These are phyloP conservation scores for Neonectria coccinea DNA, from an alignment of 2,329 filamentous ascomycete genomes.

Conservation along the genomic window DNA sequence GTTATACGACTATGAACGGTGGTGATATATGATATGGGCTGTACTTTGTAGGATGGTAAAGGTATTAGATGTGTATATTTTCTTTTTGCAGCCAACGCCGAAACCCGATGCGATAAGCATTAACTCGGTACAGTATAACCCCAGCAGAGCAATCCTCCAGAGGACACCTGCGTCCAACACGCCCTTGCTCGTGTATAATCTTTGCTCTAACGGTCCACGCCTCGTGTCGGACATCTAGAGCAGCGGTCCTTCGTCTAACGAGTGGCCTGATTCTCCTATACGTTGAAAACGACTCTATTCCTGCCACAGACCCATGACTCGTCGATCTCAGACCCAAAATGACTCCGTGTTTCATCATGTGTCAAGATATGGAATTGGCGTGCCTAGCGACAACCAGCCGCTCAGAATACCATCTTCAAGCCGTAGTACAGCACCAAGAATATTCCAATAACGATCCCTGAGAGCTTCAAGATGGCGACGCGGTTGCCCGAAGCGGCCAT, in stretches of 20 bases:
- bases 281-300: slow-evolving; percentile 5
- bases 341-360: slow-evolving; percentile 15
- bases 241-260: slow-evolving; percentile 16
- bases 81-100: slow-evolving; percentile 26
- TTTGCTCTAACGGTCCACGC: neutral
- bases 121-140: slow-evolving; percentile 12
- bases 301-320: neutral
- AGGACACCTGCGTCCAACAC: slow-evolving; percentile 15
- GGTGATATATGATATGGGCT: neutral
- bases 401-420: slow-evolving; percentile 70
- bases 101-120: slow-evolving; percentile 19
- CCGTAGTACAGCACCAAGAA: slow-evolving; percentile 84
- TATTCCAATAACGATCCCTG: slow-evolving; percentile 80
- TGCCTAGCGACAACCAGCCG: neutral
- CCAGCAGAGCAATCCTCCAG: slow-evolving; percentile 2
- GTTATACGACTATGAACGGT: slow-evolving; percentile 1
- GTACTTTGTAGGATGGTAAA: neutral
- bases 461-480: slow-evolving; percentile 88
- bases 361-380: slow-evolving; percentile 1
- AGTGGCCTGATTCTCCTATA: neutral
- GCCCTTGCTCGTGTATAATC: neutral
- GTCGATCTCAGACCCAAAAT: neutral
- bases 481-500: slow-evolving; percentile 95
- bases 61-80: slow-evolving; percentile 17
- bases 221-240: neutral